Base-by-base conservation (phyloP, 768 basidiomycete species). In the Hygrocybe punicea region DNA sequence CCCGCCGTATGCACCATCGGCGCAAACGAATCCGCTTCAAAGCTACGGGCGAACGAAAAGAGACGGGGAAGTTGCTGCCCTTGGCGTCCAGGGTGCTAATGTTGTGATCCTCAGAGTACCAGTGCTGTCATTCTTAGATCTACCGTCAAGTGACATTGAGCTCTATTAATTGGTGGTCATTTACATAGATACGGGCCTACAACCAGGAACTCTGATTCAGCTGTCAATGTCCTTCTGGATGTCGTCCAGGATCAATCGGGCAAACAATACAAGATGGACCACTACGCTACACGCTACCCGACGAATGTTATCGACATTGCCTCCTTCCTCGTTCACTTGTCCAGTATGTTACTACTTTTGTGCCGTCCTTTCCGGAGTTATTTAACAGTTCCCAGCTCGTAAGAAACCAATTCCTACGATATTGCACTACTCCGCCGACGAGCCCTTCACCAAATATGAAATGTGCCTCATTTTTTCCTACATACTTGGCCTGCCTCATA, bases 251-350 rank as follows among this genome's bases (percentile, higher is more conserved):
- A 95, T 66, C 90, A 89, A 62, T 89, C 87, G 5, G 91, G 90
- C 2, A 94, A 94, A 73, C 76, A 74, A 35, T 94, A 94, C 76
- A 92, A 86, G 70, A 98, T 98, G 96, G 96, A 99, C 68, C 87
- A 96, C 69, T 96, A 86, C 67, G 93, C 92, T 23, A 91, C 87
- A 16, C 82, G 96, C 25, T 96, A 89, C 73, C 96, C 96, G 0
- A 98, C 96, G 23, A 93, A 93, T 64, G 86, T 92, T 10, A 65
- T 86, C 33, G 95, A 98, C 66, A 87, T 98, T 53, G 93, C 89
- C 2, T 76, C 83, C 19, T 95, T 96, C 65, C 78, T 98, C 33
- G 85, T 86, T 42, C 85, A 89, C 37, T 77, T 96, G 3, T 76
- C 83, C 21, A 78, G 92, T 93, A 59, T 49, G 80, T 71, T 7